A percentile compares a stretch with the other conserved stretches of the same genome.
phyloP scores from a whole-genome alignment of 495 filamentous ascomycete species.

The Podospora appendiculata region DNA sequence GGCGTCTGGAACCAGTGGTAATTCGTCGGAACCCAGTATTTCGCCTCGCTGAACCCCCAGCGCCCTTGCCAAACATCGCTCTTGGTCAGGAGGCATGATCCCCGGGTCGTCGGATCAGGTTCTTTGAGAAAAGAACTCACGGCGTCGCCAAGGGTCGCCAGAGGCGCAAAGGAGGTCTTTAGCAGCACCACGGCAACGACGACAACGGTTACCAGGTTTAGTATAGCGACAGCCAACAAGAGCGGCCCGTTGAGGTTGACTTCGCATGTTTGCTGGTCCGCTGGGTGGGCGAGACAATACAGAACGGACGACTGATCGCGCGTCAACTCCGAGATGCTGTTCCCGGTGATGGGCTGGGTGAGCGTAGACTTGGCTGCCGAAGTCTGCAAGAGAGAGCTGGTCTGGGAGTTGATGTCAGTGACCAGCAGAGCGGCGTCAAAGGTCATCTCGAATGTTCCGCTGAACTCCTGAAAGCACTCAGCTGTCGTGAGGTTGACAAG shows the following conservation, averaged over 20 bases:
- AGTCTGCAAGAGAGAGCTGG: constrained; percentile 25
- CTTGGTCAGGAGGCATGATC: constrained; percentile 32
- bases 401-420: constrained; percentile 16
- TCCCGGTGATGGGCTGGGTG: constrained; percentile 6
- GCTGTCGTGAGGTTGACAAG: constrained; percentile 19
- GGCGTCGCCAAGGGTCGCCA: constrained; percentile 38
- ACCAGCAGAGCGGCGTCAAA: constrained; percentile 30
- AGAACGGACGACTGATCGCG: constrained; percentile 15
- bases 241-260: constrained; percentile 34
- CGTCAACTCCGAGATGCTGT: constrained; percentile 8
- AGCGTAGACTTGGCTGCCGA: constrained; percentile 9
- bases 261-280: constrained; percentile 21
- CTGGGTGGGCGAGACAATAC: constrained; percentile 27
- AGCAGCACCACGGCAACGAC: constrained; percentile 26
- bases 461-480: constrained; percentile 20
- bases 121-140: constrained; percentile 37
- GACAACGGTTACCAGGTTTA: constrained; percentile 32
- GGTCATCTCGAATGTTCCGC: constrained; percentile 19
- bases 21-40: constrained; percentile 29
- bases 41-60: constrained; percentile 28
- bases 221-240: constrained; percentile 28
- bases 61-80: constrained; percentile 28
- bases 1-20: constrained; percentile 36
- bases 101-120: constrained; percentile 28
- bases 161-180: constrained; percentile 20